Evolutionary conservation across 306 rosid species (phyloP).

Genomic region (Cucurbita ficifolia): DNA sequence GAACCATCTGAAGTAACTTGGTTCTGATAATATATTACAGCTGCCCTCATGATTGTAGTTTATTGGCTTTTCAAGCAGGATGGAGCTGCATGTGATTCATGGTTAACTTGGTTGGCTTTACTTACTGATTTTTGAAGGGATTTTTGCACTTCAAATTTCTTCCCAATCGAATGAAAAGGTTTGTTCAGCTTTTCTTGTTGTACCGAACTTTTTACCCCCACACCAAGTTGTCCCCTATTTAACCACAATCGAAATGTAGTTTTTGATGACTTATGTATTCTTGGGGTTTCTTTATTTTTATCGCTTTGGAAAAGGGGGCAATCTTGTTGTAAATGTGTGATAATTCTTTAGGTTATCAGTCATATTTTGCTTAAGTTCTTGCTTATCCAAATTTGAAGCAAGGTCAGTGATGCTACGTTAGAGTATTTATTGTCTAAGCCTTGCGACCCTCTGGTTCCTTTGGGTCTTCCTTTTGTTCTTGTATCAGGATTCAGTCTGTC

Average conservation of each 20-base stretch:
- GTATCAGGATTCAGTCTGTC: neutral
- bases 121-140: slow-evolving; percentile 35
- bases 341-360: slow-evolving; percentile 64
- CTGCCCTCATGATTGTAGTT: slow-evolving; percentile 7
- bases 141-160: slow-evolving; percentile 26
- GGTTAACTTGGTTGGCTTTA: slow-evolving; percentile 18
- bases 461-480: neutral
- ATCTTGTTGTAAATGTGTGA: slow-evolving; percentile 61
- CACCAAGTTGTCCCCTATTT: slow-evolving; percentile 30
- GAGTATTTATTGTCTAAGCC: neutral
- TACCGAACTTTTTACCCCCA: slow-evolving; percentile 21
- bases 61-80: slow-evolving; percentile 16
- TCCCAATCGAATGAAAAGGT: slow-evolving; percentile 32
- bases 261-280: slow-evolving; percentile 35
- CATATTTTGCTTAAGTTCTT: slow-evolving; percentile 26
- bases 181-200: slow-evolving; percentile 34
- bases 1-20: slow-evolving; percentile 17
- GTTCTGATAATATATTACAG: slow-evolving; percentile 1
- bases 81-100: slow-evolving; percentile 20
- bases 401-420: neutral
- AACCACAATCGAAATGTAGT: slow-evolving; percentile 42
- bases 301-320: slow-evolving; percentile 29
- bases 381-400: slow-evolving; percentile 18
- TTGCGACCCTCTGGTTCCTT: neutral
- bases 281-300: slow-evolving; percentile 30